Percentiles rank a stretch among this genome's conserved stretches.
phyloP scores from a whole-genome alignment of 257 asterid species.

The Solanum piurae region DNA sequence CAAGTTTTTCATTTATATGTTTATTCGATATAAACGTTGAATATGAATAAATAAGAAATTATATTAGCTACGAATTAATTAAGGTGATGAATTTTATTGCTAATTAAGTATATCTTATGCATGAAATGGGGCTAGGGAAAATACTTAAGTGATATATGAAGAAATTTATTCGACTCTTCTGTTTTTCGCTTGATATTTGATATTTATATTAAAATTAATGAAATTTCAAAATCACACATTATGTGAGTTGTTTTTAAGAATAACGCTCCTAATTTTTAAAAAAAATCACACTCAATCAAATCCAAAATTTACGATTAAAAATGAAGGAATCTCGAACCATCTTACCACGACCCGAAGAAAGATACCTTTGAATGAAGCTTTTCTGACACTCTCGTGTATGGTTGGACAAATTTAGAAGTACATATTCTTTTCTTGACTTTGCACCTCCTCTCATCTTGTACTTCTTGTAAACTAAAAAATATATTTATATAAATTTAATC shows the following conservation, averaged over 20 bases:
- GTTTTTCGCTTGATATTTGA: background rate
- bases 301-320: background rate
- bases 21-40: background rate
- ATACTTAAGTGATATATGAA: background rate
- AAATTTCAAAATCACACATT: background rate
- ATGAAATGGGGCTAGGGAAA: background rate
- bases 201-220: background rate
- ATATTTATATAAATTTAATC: background rate
- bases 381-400: slow-evolving; percentile 17
- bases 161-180: background rate
- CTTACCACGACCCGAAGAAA: background rate
- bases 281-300: background rate
- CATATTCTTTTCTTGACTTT: background rate
- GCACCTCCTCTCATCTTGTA: background rate
- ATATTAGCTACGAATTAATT: background rate
- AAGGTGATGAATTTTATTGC: background rate
- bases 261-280: rapidly evolving
- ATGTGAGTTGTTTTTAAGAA: background rate
- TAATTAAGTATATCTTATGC: background rate
- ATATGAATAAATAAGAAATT: background rate
- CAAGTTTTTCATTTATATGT: background rate
- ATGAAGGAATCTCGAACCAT: background rate
- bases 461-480: background rate
- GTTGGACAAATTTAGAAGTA: slow-evolving; percentile 4
- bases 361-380: background rate